Conservation (phyloP, 768 basidiomycete genomes). For the Mycena leptocephala region DNA sequence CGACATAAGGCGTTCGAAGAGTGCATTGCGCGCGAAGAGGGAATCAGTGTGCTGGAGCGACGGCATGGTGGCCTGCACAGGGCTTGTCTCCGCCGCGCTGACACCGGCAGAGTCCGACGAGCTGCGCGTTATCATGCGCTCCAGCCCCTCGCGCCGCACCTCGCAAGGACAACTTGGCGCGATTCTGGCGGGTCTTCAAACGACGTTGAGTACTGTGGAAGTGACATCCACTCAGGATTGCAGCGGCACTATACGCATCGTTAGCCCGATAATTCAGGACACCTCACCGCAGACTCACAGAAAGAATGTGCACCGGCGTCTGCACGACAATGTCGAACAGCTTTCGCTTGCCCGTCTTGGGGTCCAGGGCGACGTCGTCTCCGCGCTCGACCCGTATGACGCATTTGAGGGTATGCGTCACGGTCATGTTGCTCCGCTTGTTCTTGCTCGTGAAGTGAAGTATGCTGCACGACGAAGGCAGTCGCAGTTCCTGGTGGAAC, state of each 20-base stretch:
- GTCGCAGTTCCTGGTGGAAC: slow-evolving; percentile 76
- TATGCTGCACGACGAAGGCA: slow-evolving; percentile 75
- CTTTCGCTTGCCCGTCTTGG: slow-evolving; percentile 82
- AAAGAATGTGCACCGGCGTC: slow-evolving; percentile 89
- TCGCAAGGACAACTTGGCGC: slow-evolving; percentile 66
- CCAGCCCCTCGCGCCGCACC: slow-evolving; percentile 43
- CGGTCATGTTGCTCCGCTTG: slow-evolving; percentile 79
- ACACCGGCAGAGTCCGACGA: slow-evolving; percentile 55
- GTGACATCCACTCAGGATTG: slow-evolving; percentile 83
- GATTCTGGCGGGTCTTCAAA: slow-evolving; percentile 55
- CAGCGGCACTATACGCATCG: slow-evolving; percentile 77
- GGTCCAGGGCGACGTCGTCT: slow-evolving; percentile 75
- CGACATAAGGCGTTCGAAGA: slow-evolving; percentile 87
- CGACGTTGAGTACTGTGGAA: slow-evolving; percentile 81
- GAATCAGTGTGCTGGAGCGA: slow-evolving; percentile 52
- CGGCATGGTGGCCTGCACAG: slow-evolving; percentile 49
- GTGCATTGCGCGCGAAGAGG: slow-evolving; percentile 60
- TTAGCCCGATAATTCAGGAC: neutral
- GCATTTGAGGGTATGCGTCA: slow-evolving; percentile 86
- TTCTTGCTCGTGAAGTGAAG: slow-evolving; percentile 89
- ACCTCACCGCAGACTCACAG: slow-evolving; percentile 65
- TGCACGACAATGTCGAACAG: slow-evolving; percentile 91
- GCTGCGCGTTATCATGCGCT: slow-evolving; percentile 50
- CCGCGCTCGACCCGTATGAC: slow-evolving; percentile 88
- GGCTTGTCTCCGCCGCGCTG: slow-evolving; percentile 55